Evolutionary conservation across 2,329 filamentous ascomycete species (phyloP), one percentile per base, ranked within the genome.

Genomic region (Teratosphaeria gauchensis): DNA sequence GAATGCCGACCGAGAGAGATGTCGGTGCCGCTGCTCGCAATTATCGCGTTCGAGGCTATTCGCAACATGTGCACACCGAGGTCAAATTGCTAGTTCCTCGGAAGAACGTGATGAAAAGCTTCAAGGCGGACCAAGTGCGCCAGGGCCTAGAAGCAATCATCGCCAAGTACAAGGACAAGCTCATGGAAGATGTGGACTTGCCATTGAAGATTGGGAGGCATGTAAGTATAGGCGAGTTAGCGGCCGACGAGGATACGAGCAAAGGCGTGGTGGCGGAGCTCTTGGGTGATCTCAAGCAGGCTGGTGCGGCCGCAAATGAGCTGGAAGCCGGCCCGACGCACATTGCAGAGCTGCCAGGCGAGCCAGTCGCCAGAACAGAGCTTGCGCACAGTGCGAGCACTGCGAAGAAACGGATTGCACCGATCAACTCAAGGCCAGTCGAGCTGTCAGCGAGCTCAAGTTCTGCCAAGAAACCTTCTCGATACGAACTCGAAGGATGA

Each of bases 151-250:
- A 66, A 52, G 59, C 52, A 4, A 61, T 66, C 28, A 54, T 65
- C 30, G 58, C 56, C 21, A 61, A 30, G 3, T 66, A 64, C 62
- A 64, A 65, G 46, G 62, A 65, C 51, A 61, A 59, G 30, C 53
- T 64, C 11, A 64, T 65, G 57, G 58, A 65, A 38, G 62, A 61
- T 35, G 59, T 63, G 35, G 58, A 62, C 33, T 28, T 65, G 48
- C 61, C 64, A 28, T 32, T 60, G 9, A 31, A 53, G 28, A 32
- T 12, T 5, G 51, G 2, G 16, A 30, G 31, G 53, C 33, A 8
- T 30, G 51, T 8, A 51, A 60, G 24, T 2, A 48, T 24, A 42
- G 51, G 16, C 14, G 31, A 30, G 38, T 16, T 53, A 5, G 54
- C 56, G 14, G 32, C 24, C 24, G 60, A 58, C 31, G 60, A 56